Percentiles rank a stretch among this genome's conserved stretches.
phyloP scores from a whole-genome alignment of 495 filamentous ascomycete genomes.

The Aspergillus saccharolyticus region DNA sequence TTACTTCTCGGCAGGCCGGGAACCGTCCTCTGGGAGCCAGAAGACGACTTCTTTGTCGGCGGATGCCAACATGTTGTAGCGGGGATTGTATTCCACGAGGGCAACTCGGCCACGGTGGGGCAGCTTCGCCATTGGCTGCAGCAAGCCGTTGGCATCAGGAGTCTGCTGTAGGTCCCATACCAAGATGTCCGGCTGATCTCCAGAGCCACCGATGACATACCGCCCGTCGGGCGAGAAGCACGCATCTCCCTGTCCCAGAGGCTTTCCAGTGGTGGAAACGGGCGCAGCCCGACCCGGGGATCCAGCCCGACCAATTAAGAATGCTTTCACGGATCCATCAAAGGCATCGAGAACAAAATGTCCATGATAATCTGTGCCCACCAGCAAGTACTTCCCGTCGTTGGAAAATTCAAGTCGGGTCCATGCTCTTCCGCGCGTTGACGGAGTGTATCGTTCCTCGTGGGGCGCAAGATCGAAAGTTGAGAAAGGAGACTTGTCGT shows the following conservation, averaged over 20 bases:
- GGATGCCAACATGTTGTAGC: constrained; percentile 82
- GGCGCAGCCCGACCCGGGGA: constrained; percentile 43
- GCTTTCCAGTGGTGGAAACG: constrained; percentile 42
- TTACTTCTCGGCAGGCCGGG: constrained; percentile 32
- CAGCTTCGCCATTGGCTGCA: constrained; percentile 61
- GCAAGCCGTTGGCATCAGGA: constrained; percentile 43
- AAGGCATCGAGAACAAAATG: constrained; percentile 92
- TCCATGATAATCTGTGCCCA: constrained; percentile 72
- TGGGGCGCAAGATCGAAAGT: constrained; percentile 69
- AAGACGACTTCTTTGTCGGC: constrained; percentile 85
- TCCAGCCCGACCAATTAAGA: constrained; percentile 46
- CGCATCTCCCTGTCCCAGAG: constrained; percentile 67
- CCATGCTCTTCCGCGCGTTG: constrained; percentile 56
- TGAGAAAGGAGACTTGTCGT: constrained; percentile 81
- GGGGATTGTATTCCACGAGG: constrained; percentile 81
- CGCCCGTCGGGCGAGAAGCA: constrained; percentile 85
- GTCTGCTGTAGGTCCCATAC: constrained; percentile 75
- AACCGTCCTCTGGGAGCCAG: constrained; percentile 65
- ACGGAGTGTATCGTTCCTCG: constrained; percentile 52
- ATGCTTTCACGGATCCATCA: constrained; percentile 66
- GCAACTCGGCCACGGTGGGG: constrained; percentile 62
- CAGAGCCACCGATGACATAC: constrained; percentile 73
- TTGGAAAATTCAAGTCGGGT: constrained; percentile 89
- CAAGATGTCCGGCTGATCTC: constrained; percentile 62
- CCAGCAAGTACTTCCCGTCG: constrained; percentile 79